These are phyloP conservation scores for Pichia membranifaciens DNA, from an alignment of 805 yeast genomes.

Conservation along the genomic window DNA sequence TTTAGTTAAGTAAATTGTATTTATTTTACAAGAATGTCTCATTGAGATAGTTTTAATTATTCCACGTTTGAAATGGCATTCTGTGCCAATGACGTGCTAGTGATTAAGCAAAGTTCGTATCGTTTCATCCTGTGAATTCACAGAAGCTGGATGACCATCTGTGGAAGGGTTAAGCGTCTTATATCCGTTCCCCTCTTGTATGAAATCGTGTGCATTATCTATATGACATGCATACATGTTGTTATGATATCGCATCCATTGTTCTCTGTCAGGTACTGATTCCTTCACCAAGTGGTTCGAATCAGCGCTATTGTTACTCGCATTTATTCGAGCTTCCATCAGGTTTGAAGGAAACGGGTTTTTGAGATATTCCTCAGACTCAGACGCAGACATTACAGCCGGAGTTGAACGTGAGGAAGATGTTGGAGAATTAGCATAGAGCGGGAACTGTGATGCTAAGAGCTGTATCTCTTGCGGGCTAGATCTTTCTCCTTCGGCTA, in stretches of 20 bases:
- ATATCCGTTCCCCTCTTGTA: background rate
- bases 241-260: slow-evolving; percentile 3
- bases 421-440: background rate
- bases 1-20: too few relatives aligned
- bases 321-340: background rate
- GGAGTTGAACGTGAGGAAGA: slow-evolving; percentile 3
- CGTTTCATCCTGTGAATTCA: background rate
- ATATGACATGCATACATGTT: background rate
- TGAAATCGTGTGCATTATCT: background rate
- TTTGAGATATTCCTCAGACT: background rate
- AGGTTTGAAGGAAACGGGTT: background rate
- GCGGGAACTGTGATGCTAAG: slow-evolving; percentile 1
- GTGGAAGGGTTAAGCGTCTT: background rate
- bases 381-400: background rate
- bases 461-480: slow-evolving; percentile 10
- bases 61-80: too few relatives aligned
- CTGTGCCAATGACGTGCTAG: too few relatives aligned
- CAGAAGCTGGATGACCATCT: background rate
- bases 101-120: background rate
- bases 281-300: too few relatives aligned
- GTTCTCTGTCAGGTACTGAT: background rate
- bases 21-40: too few relatives aligned
- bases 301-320: background rate
- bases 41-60: too few relatives aligned
- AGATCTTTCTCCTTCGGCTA: slow-evolving; percentile 8